Conservation (phyloP, 306 rosid genomes). For the Castanea sativa region DNA sequence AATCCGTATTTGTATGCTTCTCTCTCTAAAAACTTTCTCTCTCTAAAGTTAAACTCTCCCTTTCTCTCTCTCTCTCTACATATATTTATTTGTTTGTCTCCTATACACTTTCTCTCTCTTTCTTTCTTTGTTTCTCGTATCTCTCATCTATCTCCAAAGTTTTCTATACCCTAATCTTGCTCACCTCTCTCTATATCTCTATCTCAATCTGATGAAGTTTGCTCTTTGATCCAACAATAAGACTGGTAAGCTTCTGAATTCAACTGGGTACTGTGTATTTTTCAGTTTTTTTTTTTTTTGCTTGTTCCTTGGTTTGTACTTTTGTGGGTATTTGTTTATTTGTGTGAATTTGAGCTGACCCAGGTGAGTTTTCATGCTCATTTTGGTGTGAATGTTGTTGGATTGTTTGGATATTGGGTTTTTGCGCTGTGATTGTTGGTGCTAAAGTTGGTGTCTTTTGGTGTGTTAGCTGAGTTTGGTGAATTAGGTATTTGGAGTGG, state of each 20-base stretch:
- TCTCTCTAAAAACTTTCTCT: conserved; percentile 52
- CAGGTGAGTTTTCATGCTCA: conserved; percentile 22
- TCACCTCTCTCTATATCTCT: conserved; percentile 4
- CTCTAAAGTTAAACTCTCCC: conserved; percentile 29
- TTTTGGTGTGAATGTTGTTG: conserved; percentile 24
- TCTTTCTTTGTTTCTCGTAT: conserved; percentile 55
- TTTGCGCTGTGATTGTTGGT: conserved; percentile 32
- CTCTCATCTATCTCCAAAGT: conserved; percentile 38
- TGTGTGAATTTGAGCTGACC: conserved; percentile 34
- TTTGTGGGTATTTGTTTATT: conserved; percentile 23
- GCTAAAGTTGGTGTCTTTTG: conserved; percentile 22
- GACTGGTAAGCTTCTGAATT: conserved; percentile 55
- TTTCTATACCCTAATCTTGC: conserved; percentile 71
- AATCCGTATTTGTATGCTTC: conserved; percentile 70
- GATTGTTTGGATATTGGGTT: conserved; percentile 19
- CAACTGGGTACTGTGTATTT: conserved; percentile 17
- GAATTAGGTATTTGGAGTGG: conserved; percentile 31
- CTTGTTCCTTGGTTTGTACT: conserved; percentile 30
- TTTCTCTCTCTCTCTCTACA: conserved; percentile 42
- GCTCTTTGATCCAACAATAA: conserved; percentile 51
- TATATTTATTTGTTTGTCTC: conserved; percentile 48
- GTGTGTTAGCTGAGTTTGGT: conserved; percentile 13
- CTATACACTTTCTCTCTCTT: conserved; percentile 26
- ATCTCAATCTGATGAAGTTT: conserved; percentile 36
- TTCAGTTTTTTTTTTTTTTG: conserved; percentile 8